Evolutionary conservation across 2,329 filamentous ascomycete genomes (phyloP).

Genomic region (Hypoxylon sp.): DNA sequence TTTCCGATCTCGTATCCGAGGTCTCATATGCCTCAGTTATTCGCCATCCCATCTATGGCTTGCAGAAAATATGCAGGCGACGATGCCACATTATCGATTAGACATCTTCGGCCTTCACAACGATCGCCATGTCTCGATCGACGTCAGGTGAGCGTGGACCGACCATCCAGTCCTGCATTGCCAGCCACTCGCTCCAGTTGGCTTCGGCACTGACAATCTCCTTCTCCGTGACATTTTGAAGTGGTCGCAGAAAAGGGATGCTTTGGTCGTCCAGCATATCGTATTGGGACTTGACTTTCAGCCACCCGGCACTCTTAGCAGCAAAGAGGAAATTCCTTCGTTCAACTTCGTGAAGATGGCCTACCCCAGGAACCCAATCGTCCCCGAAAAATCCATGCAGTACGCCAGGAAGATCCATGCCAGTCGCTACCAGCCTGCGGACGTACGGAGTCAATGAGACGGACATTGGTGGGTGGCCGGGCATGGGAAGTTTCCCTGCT

Average conservation of each 20-base stretch:
- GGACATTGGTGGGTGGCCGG: slow-evolving; percentile 54
- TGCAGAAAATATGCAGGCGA: slow-evolving; percentile 14
- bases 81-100: slow-evolving; percentile 31
- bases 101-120: slow-evolving; percentile 54
- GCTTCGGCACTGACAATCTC: slow-evolving; percentile 88
- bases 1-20: slow-evolving; percentile 26
- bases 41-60: slow-evolving; percentile 6
- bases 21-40: slow-evolving; percentile 12
- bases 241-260: slow-evolving; percentile 86
- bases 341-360: slow-evolving; percentile 88
- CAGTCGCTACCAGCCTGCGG: slow-evolving; percentile 89
- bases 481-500: slow-evolving; percentile 51
- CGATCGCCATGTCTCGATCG: slow-evolving; percentile 49
- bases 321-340: slow-evolving; percentile 95
- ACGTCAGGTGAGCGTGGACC: slow-evolving; percentile 78
- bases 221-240: slow-evolving; percentile 81
- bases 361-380: slow-evolving; percentile 85
- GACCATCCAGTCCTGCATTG: slow-evolving; percentile 99
- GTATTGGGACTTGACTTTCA: slow-evolving; percentile 89
- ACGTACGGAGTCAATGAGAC: slow-evolving; percentile 90
- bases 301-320: slow-evolving; percentile 92
- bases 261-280: slow-evolving; percentile 88
- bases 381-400: slow-evolving; percentile 98
- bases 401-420: slow-evolving; percentile 88
- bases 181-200: slow-evolving; percentile 94